Evolutionary conservation across 2,329 filamentous ascomycete species (phyloP).

Genomic region (Fragosphaeria purpurea): DNA sequence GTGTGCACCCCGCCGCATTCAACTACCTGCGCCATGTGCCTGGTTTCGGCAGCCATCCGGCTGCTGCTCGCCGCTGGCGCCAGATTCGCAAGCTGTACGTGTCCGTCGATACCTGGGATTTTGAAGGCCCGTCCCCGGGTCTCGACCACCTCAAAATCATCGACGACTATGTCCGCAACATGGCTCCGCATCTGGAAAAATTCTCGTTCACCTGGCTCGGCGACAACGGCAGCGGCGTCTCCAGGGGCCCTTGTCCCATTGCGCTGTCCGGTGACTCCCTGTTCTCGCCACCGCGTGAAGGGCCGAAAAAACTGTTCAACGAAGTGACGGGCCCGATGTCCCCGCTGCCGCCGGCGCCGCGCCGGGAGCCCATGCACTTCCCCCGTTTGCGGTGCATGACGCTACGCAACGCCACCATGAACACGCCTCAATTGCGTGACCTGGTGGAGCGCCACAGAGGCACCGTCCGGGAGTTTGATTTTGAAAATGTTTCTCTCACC

Average conservation of each 20-base stretch:
- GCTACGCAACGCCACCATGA: conserved; percentile 63
- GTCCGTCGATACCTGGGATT: conserved; percentile 61
- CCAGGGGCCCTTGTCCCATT: conserved; percentile 63
- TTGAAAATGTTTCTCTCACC: conserved; percentile 63
- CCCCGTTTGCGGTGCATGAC: conserved; percentile 57
- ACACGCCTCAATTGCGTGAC: conserved; percentile 57
- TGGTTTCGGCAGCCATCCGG: conserved; percentile 65
- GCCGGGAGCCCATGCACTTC: conserved; percentile 51
- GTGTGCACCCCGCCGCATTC: conserved; percentile 65
- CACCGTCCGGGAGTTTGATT: conserved; percentile 67
- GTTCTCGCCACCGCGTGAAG: conserved; percentile 47
- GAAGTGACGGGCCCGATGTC: conserved; percentile 58
- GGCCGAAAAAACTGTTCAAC: conserved; percentile 49
- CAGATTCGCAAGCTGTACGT: conserved; percentile 68
- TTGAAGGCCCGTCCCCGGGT: conserved; percentile 47
- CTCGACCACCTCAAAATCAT: conserved; percentile 67
- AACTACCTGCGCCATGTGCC: conserved; percentile 66
- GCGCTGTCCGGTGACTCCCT: conserved; percentile 60
- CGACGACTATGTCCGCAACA: conserved; percentile 66
- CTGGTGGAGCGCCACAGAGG: conserved; percentile 58
- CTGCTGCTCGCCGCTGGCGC: conserved; percentile 61
- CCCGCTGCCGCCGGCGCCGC: conserved; percentile 42
- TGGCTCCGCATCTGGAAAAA: conserved; percentile 56
- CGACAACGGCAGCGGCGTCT: conserved; percentile 9
- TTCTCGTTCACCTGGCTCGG: conserved; percentile 72